A percentile compares a stretch with the other conserved stretches of the same genome.
Evolutionary conservation across 139 green algal species (phyloP).

Genomic region (Chlamydomonas sp.): DNA sequence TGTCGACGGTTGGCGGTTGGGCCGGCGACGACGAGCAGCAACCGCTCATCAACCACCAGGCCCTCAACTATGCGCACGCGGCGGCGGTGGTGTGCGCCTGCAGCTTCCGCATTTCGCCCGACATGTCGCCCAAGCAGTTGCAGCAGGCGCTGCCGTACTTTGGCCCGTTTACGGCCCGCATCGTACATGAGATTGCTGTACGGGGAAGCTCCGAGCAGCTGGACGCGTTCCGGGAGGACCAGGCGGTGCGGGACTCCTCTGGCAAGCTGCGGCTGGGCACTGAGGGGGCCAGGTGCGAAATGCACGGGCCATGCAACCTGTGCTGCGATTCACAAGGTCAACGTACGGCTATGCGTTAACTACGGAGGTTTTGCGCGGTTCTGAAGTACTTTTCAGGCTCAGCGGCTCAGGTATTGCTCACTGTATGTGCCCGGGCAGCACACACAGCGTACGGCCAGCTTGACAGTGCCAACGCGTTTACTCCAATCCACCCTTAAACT

Average conservation of each 20-base stretch:
- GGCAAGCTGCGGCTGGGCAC: slow-evolving; percentile 36
- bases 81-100: slow-evolving; percentile 44
- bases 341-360: too few species aligned
- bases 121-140: background rate
- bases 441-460: too few species aligned
- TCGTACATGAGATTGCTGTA: slow-evolving; percentile 34
- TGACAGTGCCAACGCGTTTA: too few species aligned
- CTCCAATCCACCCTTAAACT: too few species aligned
- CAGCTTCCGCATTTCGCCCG: slow-evolving; percentile 26
- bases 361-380: too few species aligned
- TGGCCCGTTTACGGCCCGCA: slow-evolving; percentile 37
- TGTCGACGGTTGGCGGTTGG: too few species aligned
- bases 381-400: too few species aligned
- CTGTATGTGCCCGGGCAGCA: background rate
- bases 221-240: slow-evolving; percentile 37
- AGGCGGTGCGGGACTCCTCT: slow-evolving; percentile 23
- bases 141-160: slow-evolving; percentile 31
- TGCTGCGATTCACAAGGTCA: too few species aligned
- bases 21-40: too few species aligned
- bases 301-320: too few species aligned
- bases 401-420: too few species aligned
- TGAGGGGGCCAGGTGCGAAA: slow-evolving; percentile 30
- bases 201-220: slow-evolving; percentile 41
- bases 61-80: slow-evolving; percentile 46
- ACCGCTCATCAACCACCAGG: background rate